Base-by-base conservation (phyloP, 306 rosid genomes). In the Glycine soja region DNA sequence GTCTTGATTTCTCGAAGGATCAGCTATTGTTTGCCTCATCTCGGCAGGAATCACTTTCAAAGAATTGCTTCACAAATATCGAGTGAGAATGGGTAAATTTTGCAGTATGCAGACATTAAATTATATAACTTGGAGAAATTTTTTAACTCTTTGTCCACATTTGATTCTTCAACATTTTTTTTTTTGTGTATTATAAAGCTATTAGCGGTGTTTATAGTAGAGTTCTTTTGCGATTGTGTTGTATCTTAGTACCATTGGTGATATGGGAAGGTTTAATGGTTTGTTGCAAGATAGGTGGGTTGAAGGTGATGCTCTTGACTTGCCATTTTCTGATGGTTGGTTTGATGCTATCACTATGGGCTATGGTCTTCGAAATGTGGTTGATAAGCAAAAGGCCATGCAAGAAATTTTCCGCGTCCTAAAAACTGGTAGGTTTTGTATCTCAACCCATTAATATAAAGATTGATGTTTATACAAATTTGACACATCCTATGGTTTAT, bases 341-440 rank as follows among this genome's bases (percentile, higher is more conserved):
- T 90, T 96, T 81, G 98, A 93, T 89, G 99, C 91, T 82, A 76
- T 96, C 78, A 89, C 97, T 47, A 90, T 93, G 94, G 98, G 94
- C 57, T 96, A 90, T 81, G 97, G 99, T 73, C 92, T 96, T 52
- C 87, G 98, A 47, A 96, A 95, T 81, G 94, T 95, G 77, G 87
- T 90, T 52, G 91, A 88, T 80, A 96, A 85, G 80, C 90, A 36
- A 3, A 88, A 81, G 85, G 94, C 94, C 50, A 72, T 93, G 93
- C 86, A 80, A 83, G 97, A 96, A 82, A 83, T 96, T 30, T 83
- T 81, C 48, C 83, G 99, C 50, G 96, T 93, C 80, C 84, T 92
- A 6, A 96, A 92, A 87, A 51, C 89, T 79, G 99, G 97, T 92
- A 70, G 76, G n/a, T 36, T 80, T 51, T 62, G 6, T 62, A 68